A percentile compares a stretch with the other conserved stretches of the same genome.
Conservation (phyloP, 345 rosid genomes). For the Citrus trifoliata region DNA sequence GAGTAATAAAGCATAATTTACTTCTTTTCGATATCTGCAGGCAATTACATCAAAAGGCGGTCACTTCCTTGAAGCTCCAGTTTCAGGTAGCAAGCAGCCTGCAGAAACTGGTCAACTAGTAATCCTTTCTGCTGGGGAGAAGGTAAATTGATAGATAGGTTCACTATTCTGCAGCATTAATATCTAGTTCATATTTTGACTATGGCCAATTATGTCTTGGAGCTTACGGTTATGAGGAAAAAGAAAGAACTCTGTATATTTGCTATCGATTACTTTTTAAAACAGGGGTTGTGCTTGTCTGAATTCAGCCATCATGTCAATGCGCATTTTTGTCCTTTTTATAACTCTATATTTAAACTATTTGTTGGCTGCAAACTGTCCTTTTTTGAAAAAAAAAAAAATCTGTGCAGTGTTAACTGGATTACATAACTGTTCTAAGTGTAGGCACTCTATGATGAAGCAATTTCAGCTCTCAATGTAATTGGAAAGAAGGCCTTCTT, state of each 20-base stretch:
- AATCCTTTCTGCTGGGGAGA: conserved; percentile 92
- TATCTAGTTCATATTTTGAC: not conserved
- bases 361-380: not conserved
- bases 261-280: not conserved
- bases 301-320: not conserved
- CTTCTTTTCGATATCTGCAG: conserved; percentile 32
- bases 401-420: conserved; percentile 1
- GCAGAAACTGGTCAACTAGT: conserved; percentile 97
- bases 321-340: no score
- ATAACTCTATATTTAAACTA: not conserved
- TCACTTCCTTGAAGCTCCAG: conserved; percentile 87
- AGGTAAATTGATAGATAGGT: conserved; percentile 38
- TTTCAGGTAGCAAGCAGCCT: conserved; percentile 94
- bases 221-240: not conserved
- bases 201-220: not conserved
- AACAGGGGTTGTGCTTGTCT: not conserved
- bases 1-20: not conserved
- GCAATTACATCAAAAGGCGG: conserved; percentile 79
- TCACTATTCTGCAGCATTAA: conserved; percentile 1
- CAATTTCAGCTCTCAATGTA: conserved; percentile 72
- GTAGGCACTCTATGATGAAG: conserved; percentile 69
- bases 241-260: not conserved
- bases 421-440: conserved; percentile 2
- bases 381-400: not conserved
- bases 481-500: conserved; percentile 89